phyloP scores from a whole-genome alignment of 192 early-diverging fungal genomes.

The Podochytrium sp. region DNA sequence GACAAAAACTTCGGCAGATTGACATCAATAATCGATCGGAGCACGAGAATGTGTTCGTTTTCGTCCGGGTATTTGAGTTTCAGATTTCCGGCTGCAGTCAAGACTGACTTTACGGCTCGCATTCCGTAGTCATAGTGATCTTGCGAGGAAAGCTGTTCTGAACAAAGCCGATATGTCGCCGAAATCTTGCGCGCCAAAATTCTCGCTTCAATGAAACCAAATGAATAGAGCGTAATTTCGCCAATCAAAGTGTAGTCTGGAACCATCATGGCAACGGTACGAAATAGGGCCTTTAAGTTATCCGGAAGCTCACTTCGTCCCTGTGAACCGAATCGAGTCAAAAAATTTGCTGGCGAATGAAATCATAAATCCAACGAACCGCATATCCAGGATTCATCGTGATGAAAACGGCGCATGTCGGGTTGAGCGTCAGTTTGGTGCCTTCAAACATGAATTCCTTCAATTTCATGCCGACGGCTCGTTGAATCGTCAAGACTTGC shows the following conservation, averaged over 20 bases:
- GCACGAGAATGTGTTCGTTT: slow-evolving; percentile 61
- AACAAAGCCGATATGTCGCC: slow-evolving; percentile 62
- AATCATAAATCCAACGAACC: slow-evolving; percentile 50
- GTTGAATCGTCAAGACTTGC: slow-evolving; percentile 68
- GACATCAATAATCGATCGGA: slow-evolving; percentile 65
- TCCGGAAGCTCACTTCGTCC: slow-evolving; percentile 51
- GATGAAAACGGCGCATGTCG: slow-evolving; percentile 67
- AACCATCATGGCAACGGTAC: slow-evolving; percentile 70
- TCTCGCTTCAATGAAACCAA: slow-evolving; percentile 65
- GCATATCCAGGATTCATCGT: slow-evolving; percentile 75
- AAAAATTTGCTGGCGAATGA: background rate
- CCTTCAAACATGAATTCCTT: slow-evolving; percentile 69
- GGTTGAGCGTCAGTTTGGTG: slow-evolving; percentile 54
- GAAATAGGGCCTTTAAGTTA: slow-evolving; percentile 57
- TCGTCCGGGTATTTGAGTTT: slow-evolving; percentile 68
- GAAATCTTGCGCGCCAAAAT: slow-evolving; percentile 63
- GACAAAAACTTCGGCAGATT: slow-evolving; percentile 69
- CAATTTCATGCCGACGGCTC: slow-evolving; percentile 56
- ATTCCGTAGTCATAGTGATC: slow-evolving; percentile 73
- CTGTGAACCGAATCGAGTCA: background rate
- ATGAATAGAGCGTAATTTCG: slow-evolving; percentile 67
- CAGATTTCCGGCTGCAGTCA: slow-evolving; percentile 64
- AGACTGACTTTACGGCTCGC: slow-evolving; percentile 65
- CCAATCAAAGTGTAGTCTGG: slow-evolving; percentile 67
- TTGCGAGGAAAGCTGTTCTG: slow-evolving; percentile 66